Conservation (phyloP, 2,329 filamentous ascomycete genomes). For the Fusarium transvaalense region DNA sequence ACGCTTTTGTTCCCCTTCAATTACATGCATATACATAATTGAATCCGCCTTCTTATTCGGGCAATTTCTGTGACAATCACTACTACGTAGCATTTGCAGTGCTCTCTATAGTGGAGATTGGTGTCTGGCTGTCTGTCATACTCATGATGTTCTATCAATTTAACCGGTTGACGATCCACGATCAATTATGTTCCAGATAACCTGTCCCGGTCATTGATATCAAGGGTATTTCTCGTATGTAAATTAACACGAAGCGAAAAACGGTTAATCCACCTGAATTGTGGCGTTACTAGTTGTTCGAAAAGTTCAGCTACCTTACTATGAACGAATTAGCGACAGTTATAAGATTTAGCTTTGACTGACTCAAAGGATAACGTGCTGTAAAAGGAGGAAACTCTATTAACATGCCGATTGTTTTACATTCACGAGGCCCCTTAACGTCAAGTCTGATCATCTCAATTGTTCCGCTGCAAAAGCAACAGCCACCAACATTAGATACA, state of each 20-base stretch:
- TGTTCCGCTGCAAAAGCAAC: background rate
- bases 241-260: background rate
- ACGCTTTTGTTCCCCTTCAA: conserved; percentile 13
- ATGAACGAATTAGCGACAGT: background rate
- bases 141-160: background rate
- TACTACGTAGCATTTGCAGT: conserved; percentile 8
- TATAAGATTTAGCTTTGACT: background rate
- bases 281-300: background rate
- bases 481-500: no score
- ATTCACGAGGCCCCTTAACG: background rate
- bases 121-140: background rate
- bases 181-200: background rate
- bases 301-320: background rate
- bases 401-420: background rate
- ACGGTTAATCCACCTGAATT: background rate
- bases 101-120: background rate
- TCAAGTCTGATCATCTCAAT: background rate
- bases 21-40: conserved; percentile 12
- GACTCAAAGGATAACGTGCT: background rate
- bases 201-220: background rate
- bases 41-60: conserved; percentile 21
- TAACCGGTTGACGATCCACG: background rate
- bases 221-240: background rate
- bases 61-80: conserved; percentile 21
- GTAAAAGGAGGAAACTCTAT: background rate